Base-by-base conservation (phyloP, 2,329 filamentous ascomycete genomes). In the Fusarium illudens region DNA sequence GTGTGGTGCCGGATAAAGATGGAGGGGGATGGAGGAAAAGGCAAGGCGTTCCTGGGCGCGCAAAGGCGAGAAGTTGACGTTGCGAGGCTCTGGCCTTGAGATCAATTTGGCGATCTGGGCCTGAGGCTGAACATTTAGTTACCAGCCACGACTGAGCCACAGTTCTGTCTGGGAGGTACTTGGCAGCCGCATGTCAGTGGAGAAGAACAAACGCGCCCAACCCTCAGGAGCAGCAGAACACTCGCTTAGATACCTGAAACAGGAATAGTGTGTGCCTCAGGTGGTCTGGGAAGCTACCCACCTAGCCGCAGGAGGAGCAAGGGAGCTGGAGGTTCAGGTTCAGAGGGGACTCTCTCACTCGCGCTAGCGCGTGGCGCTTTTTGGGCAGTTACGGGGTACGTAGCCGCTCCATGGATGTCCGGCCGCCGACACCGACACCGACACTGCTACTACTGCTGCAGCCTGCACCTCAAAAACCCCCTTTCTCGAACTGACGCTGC, bases 381-480 rank as follows among this genome's bases (percentile, higher is more conserved):
- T 62, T 63, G 62, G 60, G 64, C 58, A 72, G 59, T 65, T 65
- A 68, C 50, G 68, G 70, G 70, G 70, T 72, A 66, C 61, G 67
- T 71, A 71, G 62, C 70, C 69, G 65, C 71, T 70, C 19, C 36
- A 4, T 39, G 36, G 17, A 20, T 20, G 59, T 54, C 57, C 65
- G 48, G 66, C 64, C 64, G 58, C 61, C 68, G 56, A 70, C 68
- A 67, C 69, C 66, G 65, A 50, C 46, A 30, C 17, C 46, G 60
- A 73, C 70, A 71, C n/a, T n/a, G n/a, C n/a, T n/a, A n/a, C n/a
- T n/a, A n/a, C n/a, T n/a, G n/a, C n/a, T n/a, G n/a, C n/a, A n/a
- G n/a, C n/a, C n/a, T n/a, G n/a, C n/a, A n/a, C 58, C 68, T 64
- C 62, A 63, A 73, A 73, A 73, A 72, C 62, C 71, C 71, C 71